Conservation (phyloP, 805 yeast genomes). For the Candida incommunis region DNA sequence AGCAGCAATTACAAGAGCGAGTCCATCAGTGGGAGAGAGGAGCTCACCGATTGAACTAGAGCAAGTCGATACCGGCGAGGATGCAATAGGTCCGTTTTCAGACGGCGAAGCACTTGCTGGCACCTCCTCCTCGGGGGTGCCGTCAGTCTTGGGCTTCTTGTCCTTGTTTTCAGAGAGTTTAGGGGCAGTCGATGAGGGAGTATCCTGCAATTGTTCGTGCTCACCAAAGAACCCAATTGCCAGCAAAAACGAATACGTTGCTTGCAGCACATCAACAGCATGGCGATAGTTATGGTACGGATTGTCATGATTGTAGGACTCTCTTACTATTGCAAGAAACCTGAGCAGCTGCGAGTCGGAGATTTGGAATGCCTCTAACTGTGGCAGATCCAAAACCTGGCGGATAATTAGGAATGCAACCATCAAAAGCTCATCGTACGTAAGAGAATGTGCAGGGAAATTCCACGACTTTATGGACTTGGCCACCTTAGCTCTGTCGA, state of each 20-base stretch:
- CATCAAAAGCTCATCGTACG: slow-evolving; percentile 50
- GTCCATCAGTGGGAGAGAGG: slow-evolving; percentile 24
- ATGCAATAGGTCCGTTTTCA: neutral
- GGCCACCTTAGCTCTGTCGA: neutral
- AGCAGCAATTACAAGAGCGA: slow-evolving; percentile 63
- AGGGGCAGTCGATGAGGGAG: neutral
- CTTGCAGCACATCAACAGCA: slow-evolving; percentile 91
- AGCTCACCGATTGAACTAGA: neutral
- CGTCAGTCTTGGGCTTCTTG: neutral
- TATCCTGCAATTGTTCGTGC: neutral
- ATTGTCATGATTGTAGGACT: slow-evolving; percentile 70
- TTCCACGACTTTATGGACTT: slow-evolving; percentile 31
- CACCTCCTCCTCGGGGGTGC: neutral
- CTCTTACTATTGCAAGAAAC: slow-evolving; percentile 54
- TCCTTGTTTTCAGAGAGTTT: neutral
- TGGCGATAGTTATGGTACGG: slow-evolving; percentile 93
- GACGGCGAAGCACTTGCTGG: neutral
- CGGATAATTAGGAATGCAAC: slow-evolving; percentile 43
- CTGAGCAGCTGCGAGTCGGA: slow-evolving; percentile 37
- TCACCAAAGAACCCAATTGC: slow-evolving; percentile 11
- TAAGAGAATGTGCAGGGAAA: slow-evolving; percentile 53
- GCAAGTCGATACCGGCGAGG: neutral
- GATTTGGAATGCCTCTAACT: slow-evolving; percentile 9
- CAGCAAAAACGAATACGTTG: slow-evolving; percentile 52
- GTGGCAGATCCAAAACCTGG: slow-evolving; percentile 21